These are phyloP conservation scores for Knufia fluminis DNA, from an alignment of 2,329 filamentous ascomycete genomes.

Conservation along the genomic window DNA sequence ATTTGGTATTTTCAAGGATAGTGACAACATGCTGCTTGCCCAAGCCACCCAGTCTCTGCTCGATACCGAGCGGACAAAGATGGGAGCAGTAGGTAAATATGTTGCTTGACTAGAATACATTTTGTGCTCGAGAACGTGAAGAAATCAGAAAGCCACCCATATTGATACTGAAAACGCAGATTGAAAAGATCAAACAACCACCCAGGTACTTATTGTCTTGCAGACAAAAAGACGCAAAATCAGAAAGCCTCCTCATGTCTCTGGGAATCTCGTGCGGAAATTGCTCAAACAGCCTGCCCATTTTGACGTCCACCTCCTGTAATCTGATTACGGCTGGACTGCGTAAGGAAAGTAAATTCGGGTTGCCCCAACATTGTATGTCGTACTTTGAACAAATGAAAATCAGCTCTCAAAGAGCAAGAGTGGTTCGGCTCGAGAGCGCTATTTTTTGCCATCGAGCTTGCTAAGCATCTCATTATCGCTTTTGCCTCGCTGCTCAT, in stretches of 20 bases:
- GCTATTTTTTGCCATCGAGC: conserved; percentile 23
- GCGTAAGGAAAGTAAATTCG: conserved; percentile 19
- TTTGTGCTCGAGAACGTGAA: neutral
- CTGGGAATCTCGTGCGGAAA: conserved; percentile 10
- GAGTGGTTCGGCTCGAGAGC: neutral
- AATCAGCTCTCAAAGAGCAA: conserved; percentile 1
- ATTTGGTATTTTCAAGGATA: neutral
- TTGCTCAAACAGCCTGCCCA: conserved; percentile 23
- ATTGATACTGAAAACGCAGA: conserved; percentile 1
- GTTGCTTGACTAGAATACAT: conserved; percentile 7
- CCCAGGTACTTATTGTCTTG: conserved; percentile 3
- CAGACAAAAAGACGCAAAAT: conserved; percentile 12
- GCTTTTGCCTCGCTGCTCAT: conserved; percentile 32
- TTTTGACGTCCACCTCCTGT: conserved; percentile 13
- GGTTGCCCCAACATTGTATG: conserved; percentile 22
- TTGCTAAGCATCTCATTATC: conserved; percentile 42
- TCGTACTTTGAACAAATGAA: conserved; percentile 12
- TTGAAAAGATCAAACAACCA: conserved; percentile 6
- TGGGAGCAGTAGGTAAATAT: neutral
- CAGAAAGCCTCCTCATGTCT: conserved; percentile 10
- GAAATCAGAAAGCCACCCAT: conserved; percentile 9
- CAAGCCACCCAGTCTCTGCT: neutral
- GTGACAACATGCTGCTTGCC: neutral
- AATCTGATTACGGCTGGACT: conserved; percentile 17
- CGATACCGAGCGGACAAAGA: neutral